Base-by-base conservation (phyloP, 2,329 filamentous ascomycete genomes). In the Aspergillus ibericus region DNA sequence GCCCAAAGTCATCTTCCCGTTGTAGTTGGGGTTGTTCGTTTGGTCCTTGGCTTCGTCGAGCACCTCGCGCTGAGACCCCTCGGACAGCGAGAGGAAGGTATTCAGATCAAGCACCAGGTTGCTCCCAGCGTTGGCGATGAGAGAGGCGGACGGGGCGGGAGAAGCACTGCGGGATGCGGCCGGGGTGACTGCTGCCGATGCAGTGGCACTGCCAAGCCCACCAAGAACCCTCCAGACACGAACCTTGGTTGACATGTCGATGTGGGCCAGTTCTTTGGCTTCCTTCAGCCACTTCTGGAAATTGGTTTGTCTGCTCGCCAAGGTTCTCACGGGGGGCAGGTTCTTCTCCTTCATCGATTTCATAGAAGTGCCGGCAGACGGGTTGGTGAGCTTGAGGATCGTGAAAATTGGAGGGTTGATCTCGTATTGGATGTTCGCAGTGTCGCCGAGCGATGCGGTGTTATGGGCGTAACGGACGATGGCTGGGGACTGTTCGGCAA, bases 321-420 rank as follows among this genome's bases (percentile, higher is more conserved):
- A 83, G 38, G 93, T 76, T 52, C 85, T 83, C 5, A 86, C 81
- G 0, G 92, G 87, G 5, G 84, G 78, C 15, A 84, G 83, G 36
- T 84, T 81, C 55, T 78, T 83, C 10, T 87, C 84, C 67, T 88
- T 87, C 56, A 89, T 76, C 1, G 82, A 77, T 67, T 88, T 83
- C 36, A 85, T 79, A 1, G 84, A 83, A 63, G 82, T 87, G 53
- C 81, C 77, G 16, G 83, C 78, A 2, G 85, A 85, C 8, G 76
- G 72, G 65, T 81, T 81, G 72, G 87, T 88, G 1, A 98, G 80
- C 65, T 93, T 92, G 70, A 96, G 87, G 60, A 98, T 82, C 1
- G 88, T 91, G 72, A 97, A 91, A 44, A 96, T 82, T 0, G 91
- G 92, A 4, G 93, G 95, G 68, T 92, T 86, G 40, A 92, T 81